Evolutionary conservation across 345 rosid species (phyloP).

Genomic region (Eucalyptus viminalis): DNA sequence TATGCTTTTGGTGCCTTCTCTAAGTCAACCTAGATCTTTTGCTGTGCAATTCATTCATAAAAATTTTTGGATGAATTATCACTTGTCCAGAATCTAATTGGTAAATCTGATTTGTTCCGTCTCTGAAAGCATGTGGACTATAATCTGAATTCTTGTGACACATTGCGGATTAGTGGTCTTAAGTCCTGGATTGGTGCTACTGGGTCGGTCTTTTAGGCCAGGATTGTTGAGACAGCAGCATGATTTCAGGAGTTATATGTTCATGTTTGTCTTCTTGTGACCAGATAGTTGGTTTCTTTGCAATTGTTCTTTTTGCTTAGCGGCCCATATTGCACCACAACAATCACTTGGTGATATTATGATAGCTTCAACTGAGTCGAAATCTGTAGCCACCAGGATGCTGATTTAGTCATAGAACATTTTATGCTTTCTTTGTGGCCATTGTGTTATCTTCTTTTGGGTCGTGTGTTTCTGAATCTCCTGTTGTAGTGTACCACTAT

Average conservation of each 20-base stretch:
- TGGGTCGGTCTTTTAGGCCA: not conserved
- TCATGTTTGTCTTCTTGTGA: not conserved
- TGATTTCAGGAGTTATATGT: not conserved
- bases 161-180: not conserved
- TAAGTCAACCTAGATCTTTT: not conserved
- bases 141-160: not conserved
- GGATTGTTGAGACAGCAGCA: not conserved
- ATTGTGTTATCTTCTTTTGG: not conserved
- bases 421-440: not conserved
- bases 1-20: not conserved
- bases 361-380: not conserved
- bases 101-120: not conserved
- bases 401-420: not conserved
- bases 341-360: not conserved
- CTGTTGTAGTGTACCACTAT: not conserved
- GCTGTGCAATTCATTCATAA: not conserved
- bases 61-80: not conserved
- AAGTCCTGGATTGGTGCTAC: not conserved
- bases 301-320: not conserved
- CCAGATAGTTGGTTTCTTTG: not conserved
- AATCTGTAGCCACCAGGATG: not conserved
- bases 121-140: not conserved
- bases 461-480: not conserved
- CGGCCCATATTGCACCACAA: not conserved
- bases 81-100: not conserved